A percentile compares a stretch with the other conserved stretches of the same genome.
These are phyloP conservation scores for Physcomitrellopsis africana DNA, from an alignment of 225 moss, liverwort and hornwort species.

Conservation along the genomic window DNA sequence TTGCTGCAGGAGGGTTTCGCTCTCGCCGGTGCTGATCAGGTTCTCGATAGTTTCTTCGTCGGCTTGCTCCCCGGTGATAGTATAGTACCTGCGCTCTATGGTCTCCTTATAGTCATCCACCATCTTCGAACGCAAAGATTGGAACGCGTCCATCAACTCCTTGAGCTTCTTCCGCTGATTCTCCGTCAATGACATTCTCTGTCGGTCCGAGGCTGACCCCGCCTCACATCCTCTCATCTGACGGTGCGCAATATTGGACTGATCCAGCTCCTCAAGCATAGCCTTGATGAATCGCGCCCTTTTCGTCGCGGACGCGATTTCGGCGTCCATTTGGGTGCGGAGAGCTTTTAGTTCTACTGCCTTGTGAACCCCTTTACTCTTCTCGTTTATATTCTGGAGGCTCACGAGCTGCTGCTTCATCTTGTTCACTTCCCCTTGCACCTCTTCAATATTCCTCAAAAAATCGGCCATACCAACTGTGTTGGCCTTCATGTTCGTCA, in stretches of 20 bases:
- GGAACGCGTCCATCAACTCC: conserved; percentile 52
- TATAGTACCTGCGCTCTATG: conserved; percentile 51
- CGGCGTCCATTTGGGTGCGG: conserved; percentile 44
- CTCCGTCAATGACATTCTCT: conserved; percentile 41
- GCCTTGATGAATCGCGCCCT: conserved; percentile 46
- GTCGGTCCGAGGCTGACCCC: conserved; percentile 48
- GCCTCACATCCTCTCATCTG: conserved; percentile 42
- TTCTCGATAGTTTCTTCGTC: conserved; percentile 59
- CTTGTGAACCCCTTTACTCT: conserved; percentile 39
- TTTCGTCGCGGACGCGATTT: conserved; percentile 38
- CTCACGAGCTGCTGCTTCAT: conserved; percentile 33
- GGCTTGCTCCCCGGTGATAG: conserved; percentile 48
- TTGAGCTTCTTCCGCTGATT: conserved; percentile 57
- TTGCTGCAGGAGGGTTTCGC: conserved; percentile 53
- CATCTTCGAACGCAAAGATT: conserved; percentile 41
- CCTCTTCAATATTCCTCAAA: conserved; percentile 39
- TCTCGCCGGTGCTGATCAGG: conserved; percentile 61
- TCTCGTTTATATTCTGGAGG: conserved; percentile 38
- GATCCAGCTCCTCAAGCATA: conserved; percentile 49
- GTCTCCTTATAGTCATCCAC: conserved; percentile 48
- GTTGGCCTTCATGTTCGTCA: conserved; percentile 31
- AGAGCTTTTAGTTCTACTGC: conserved; percentile 37
- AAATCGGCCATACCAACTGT: conserved; percentile 48
- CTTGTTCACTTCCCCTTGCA: conserved; percentile 41
- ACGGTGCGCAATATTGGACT: conserved; percentile 39